Conservation (phyloP, 2,329 filamentous ascomycete species). For the Boeremia lycopersici region DNA sequence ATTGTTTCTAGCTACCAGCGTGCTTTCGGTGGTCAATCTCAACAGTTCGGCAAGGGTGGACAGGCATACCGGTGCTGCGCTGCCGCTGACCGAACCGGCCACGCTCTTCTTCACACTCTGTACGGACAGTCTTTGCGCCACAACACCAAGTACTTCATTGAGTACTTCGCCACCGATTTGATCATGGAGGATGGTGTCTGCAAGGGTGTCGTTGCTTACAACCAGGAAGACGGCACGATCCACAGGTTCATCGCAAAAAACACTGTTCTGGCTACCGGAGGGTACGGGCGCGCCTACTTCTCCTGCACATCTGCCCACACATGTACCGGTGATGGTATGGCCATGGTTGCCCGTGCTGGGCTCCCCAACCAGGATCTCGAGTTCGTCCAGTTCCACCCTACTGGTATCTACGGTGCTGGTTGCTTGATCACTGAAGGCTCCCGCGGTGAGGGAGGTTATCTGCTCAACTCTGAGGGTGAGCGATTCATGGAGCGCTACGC, state of each 20-base stretch:
- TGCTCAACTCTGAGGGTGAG: constrained; percentile 97
- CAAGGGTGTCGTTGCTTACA: constrained; percentile 95
- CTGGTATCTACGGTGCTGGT: constrained; percentile 97
- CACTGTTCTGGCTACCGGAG: constrained; percentile 95
- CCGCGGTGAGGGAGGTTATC: constrained; percentile 96
- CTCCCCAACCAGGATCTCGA: constrained; percentile 99
- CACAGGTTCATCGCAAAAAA: constrained; percentile 97
- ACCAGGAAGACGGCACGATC: constrained; percentile 97
- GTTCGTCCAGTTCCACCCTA: constrained; percentile 99
- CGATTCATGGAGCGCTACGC: constrained; percentile 99
- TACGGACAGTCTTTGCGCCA: constrained; percentile 96
- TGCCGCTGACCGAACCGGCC: constrained; percentile 94
- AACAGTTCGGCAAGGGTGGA: constrained; percentile 93
- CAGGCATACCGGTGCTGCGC: constrained; percentile 98
- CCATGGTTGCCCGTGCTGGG: constrained; percentile 97
- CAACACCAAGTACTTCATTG: constrained; percentile 99
- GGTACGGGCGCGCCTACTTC: constrained; percentile 98
- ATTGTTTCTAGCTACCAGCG: constrained; percentile 76
- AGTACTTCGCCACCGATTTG: constrained; percentile 96
- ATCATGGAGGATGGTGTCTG: constrained; percentile 98
- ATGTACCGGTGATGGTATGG: constrained; percentile 98
- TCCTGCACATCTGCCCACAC: constrained; percentile 97
- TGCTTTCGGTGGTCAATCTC: constrained; percentile 96
- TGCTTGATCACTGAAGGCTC: constrained; percentile 96
- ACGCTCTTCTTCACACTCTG: constrained; percentile 96